Conservation (phyloP, 2,329 filamentous ascomycete species). For the Blastomyces gilchristii region DNA sequence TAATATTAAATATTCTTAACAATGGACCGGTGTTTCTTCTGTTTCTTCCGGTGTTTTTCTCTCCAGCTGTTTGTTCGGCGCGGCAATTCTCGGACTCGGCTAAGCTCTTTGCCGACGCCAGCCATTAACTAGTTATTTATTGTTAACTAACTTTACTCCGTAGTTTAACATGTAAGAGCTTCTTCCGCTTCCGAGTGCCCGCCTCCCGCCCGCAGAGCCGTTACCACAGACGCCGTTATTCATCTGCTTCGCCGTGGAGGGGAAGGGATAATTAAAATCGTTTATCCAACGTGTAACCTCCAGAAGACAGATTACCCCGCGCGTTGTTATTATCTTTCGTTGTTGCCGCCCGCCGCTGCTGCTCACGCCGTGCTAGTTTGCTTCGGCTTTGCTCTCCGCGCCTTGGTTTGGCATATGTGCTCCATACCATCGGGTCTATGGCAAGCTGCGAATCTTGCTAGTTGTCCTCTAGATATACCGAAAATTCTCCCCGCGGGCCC, state of each 20-base stretch:
- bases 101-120: constrained; percentile 5
- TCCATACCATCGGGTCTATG: background rate
- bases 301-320: background rate
- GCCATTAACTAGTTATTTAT: background rate
- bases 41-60: too few species aligned
- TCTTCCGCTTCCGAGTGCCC: background rate
- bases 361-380: background rate
- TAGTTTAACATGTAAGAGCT: too few species aligned
- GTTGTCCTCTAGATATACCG: background rate
- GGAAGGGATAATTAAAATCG: too few species aligned
- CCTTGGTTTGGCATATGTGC: background rate
- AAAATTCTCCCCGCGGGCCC: background rate
- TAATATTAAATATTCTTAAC: too few species aligned
- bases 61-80: background rate
- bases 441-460: background rate
- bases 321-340: background rate
- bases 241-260: too few species aligned
- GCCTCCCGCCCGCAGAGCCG: too few species aligned
- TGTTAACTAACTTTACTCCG: too few species aligned
- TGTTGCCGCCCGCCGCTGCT: background rate
- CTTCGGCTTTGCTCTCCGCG: background rate
- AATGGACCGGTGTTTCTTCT: too few species aligned
- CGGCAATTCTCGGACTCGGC: constrained; percentile 1
- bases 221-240: too few species aligned
- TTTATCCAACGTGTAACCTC: too few species aligned